These are phyloP conservation scores for Tulasnella sp. DNA, from an alignment of 768 basidiomycete species.

Conservation along the genomic window DNA sequence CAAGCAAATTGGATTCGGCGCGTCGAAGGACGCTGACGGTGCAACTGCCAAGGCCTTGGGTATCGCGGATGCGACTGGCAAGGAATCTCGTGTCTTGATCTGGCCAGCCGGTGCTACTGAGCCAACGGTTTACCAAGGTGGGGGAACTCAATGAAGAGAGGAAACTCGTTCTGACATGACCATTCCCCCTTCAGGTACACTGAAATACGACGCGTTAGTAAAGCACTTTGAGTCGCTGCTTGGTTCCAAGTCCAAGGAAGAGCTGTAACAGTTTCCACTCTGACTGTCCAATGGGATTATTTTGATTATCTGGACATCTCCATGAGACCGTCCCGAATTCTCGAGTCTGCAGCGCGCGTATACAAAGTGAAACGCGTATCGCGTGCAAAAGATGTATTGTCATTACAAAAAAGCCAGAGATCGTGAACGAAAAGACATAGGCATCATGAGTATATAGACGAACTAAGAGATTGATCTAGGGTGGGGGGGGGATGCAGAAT, in stretches of 20 bases:
- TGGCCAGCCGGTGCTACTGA: constrained; percentile 55
- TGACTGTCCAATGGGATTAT: not conserved
- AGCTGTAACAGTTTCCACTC: not conserved
- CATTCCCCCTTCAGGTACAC: not conserved
- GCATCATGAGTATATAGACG: too few species aligned
- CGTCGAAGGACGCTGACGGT: constrained; percentile 21
- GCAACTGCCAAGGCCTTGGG: constrained; percentile 46
- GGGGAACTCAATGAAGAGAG: constrained; percentile 24
- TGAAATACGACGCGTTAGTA: not conserved
- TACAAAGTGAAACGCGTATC: not conserved
- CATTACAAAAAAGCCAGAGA: not conserved
- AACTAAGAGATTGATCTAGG: too few species aligned
- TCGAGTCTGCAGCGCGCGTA: not conserved
- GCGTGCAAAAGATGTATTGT: not conserved
- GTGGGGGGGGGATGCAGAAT: too few species aligned
- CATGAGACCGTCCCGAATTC: too few species aligned
- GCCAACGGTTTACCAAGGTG: constrained; percentile 62
- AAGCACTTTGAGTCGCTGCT: not conserved
- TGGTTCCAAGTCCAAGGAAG: not conserved
- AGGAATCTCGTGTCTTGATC: constrained; percentile 62
- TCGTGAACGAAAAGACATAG: not conserved
- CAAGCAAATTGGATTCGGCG: constrained; percentile 43
- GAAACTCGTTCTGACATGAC: too few species aligned
- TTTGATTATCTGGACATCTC: not conserved
- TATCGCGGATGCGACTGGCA: constrained; percentile 38